Percentiles rank a stretch among this genome's conserved stretches.
phyloP scores from a whole-genome alignment of 345 rosid genomes.

The Hevea brasiliensis region DNA sequence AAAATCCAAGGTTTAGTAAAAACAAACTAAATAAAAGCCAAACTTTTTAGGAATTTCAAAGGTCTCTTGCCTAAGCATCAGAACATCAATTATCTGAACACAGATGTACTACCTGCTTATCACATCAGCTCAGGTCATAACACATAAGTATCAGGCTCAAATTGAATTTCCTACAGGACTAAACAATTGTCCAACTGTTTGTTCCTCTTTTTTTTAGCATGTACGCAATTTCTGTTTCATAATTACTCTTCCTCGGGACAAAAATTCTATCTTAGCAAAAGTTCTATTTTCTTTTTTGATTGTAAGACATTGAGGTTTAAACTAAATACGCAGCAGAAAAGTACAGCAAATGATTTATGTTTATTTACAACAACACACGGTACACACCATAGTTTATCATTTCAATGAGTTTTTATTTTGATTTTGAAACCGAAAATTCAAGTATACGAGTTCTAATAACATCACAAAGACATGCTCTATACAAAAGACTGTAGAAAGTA shows the following conservation, averaged over 20 bases:
- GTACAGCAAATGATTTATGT: background rate
- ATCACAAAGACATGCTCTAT: background rate
- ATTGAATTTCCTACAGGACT: background rate
- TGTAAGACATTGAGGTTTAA: too few relatives aligned
- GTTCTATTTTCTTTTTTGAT: too few relatives aligned
- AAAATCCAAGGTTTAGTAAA: background rate
- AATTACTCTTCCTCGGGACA: background rate
- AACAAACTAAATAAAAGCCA: background rate
- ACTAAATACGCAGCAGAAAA: background rate
- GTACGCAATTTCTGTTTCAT: background rate
- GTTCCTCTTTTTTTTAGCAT: background rate
- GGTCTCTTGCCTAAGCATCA: background rate
- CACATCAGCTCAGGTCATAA: background rate
- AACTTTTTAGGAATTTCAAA: background rate
- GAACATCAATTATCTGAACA: background rate
- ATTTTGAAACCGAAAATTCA: background rate
- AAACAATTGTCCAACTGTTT: background rate
- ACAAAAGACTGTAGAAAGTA: background rate
- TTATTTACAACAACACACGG: background rate
- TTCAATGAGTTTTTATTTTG: background rate
- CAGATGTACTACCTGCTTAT: background rate
- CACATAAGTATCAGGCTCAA: background rate
- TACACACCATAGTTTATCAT: background rate
- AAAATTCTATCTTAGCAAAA: too few relatives aligned
- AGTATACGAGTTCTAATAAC: background rate